These are phyloP conservation scores for Sanguinoderma infundibulare DNA, from an alignment of 1,284 basidiomycete genomes.

Conservation along the genomic window DNA sequence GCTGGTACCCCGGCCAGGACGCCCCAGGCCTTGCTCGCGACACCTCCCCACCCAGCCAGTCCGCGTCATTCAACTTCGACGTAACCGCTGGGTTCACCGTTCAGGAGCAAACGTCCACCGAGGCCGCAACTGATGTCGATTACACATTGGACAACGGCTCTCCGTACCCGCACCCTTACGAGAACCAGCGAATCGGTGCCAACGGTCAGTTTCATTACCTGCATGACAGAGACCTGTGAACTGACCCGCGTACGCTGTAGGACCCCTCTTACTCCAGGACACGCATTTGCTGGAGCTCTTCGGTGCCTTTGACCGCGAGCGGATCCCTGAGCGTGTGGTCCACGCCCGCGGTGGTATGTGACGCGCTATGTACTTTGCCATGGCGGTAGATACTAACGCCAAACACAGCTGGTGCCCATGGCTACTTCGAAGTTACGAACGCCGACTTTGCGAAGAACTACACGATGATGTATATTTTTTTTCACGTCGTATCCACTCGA, in stretches of 20 bases:
- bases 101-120: slow-evolving; percentile 29
- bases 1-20: slow-evolving; percentile 21
- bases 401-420: slow-evolving; percentile 52
- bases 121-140: slow-evolving; percentile 29
- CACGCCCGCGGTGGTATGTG: slow-evolving; percentile 45
- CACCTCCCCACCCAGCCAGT: slow-evolving; percentile 16
- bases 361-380: not conserved
- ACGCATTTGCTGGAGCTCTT: slow-evolving; percentile 46
- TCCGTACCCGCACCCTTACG: slow-evolving; percentile 39
- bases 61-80: slow-evolving; percentile 26
- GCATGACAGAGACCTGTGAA: not conserved
- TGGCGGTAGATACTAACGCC: not conserved
- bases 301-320: slow-evolving; percentile 62
- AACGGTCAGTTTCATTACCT: slow-evolving; percentile 24
- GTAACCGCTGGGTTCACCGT: slow-evolving; percentile 27
- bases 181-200: slow-evolving; percentile 48
- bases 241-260: slow-evolving; percentile 4
- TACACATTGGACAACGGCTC: slow-evolving; percentile 36
- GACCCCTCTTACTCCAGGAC: slow-evolving; percentile 30
- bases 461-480: slow-evolving; percentile 30
- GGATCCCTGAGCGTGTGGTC: slow-evolving; percentile 46
- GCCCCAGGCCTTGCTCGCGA: slow-evolving; percentile 23
- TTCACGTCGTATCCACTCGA: slow-evolving; percentile 46
- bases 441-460: slow-evolving; percentile 31
- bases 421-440: slow-evolving; percentile 53